Conservation (phyloP, 768 basidiomycete genomes). For the Multifurca ochricompacta region DNA sequence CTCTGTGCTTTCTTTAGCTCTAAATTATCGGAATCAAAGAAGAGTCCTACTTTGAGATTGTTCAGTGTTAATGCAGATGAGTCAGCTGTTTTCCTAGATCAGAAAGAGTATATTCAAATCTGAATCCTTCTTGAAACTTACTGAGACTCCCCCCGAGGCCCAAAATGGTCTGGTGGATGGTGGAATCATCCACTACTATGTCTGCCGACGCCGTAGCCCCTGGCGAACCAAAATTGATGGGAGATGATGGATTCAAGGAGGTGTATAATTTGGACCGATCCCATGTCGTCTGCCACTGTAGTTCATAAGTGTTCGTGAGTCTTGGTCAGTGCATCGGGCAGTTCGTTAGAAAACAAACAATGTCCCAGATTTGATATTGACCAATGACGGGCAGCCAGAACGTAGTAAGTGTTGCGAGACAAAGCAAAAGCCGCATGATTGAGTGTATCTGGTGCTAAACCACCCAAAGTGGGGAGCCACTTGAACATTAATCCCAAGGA, state of each 20-base stretch:
- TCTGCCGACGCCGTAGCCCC: conserved; percentile 51
- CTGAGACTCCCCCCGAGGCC: conserved; percentile 66
- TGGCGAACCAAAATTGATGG: conserved; percentile 52
- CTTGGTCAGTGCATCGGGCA: background rate
- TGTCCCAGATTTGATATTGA: conserved; percentile 2
- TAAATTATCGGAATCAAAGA: background rate
- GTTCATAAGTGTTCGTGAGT: background rate
- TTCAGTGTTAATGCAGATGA: conserved; percentile 55
- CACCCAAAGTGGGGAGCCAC: background rate
- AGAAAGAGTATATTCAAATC: background rate
- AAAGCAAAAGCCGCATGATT: background rate
- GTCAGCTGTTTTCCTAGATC: conserved; percentile 42
- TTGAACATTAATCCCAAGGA: background rate
- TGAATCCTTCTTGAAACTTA: conserved; percentile 27
- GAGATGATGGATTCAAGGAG: conserved; percentile 34
- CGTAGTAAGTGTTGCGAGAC: conserved; percentile 35
- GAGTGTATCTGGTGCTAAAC: background rate
- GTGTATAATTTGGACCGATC: conserved; percentile 42
- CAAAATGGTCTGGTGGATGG: conserved; percentile 51
- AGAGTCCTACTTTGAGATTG: conserved; percentile 51
- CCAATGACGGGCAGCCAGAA: background rate
- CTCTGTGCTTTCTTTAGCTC: conserved; percentile 30
- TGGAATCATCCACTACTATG: conserved; percentile 50
- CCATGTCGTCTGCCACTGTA: conserved; percentile 32
- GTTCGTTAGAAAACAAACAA: background rate